Evolutionary conservation across 2,329 filamentous ascomycete species (phyloP).

Genomic region (Fusarium compactum): DNA sequence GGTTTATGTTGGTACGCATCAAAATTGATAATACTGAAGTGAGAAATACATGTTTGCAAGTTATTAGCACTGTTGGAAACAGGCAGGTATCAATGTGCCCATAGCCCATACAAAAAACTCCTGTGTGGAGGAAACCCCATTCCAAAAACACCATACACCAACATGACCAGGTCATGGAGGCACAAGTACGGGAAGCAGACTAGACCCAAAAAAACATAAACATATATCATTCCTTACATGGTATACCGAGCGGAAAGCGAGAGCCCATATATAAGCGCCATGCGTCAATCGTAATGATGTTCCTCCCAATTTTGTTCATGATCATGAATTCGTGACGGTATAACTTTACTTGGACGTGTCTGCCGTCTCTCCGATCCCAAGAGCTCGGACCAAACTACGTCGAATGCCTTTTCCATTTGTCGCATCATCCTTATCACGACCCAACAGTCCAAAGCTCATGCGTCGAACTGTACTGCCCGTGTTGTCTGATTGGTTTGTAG

Average conservation of each 20-base stretch:
- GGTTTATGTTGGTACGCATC: not conserved
- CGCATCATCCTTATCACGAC: conserved; percentile 55
- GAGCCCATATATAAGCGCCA: conserved; percentile 35
- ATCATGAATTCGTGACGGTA: conserved; percentile 35
- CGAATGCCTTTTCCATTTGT: conserved; percentile 57
- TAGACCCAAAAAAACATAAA: conserved; percentile 13
- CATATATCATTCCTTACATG: conserved; percentile 10
- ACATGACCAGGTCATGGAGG: not conserved
- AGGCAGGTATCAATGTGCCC: conserved; percentile 33
- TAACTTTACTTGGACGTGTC: conserved; percentile 29
- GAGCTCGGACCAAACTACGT: conserved; percentile 60
- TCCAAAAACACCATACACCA: conserved; percentile 29
- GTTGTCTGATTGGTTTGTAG: conserved; percentile 39
- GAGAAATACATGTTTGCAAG: conserved; percentile 2
- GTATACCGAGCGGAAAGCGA: conserved; percentile 16
- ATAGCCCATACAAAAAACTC: conserved; percentile 14
- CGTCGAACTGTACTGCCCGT: conserved; percentile 53
- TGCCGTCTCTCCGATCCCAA: conserved; percentile 55
- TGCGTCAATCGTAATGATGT: conserved; percentile 21
- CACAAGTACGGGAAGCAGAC: conserved; percentile 2
- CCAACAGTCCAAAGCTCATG: conserved; percentile 62
- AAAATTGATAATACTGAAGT: not conserved
- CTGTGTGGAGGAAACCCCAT: conserved; percentile 9
- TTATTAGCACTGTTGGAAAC: conserved; percentile 19
- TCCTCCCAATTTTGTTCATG: conserved; percentile 32